Base-by-base conservation (phyloP, 2,329 filamentous ascomycete genomes). In the Fusarium oligoseptatum region DNA sequence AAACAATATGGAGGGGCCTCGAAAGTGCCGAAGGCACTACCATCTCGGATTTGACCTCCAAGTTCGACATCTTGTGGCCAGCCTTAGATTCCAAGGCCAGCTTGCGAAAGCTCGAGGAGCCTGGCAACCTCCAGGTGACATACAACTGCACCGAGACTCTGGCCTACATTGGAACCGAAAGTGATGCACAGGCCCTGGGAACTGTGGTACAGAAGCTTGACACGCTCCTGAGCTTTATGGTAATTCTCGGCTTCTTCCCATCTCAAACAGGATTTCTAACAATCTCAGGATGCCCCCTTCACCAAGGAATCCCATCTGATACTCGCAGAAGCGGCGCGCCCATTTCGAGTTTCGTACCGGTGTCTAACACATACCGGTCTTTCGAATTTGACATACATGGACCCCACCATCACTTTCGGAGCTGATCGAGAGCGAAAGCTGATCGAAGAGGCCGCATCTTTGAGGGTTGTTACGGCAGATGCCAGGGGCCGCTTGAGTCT, bases 291-390 rank as follows among this genome's bases (percentile, higher is more conserved):
- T 60, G 39, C 61, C 12, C 64, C 61, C 7, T 48, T 32, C 9
- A 12, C 55, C 12, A 43, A 64, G 22, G 43, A 55, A n/a, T 58
- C 76, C 1, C 80, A 83, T 24, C 24, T 81, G 9, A 58, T 81
- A 41, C 74, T 78, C 34, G 64, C 75, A 1, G 74, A 77, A 60
- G 69, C 48, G 11, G 8, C 20, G 4, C 60, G 32, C 1, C 14
- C 68, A 1, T 58, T 64, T 9, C 68, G 41, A 20, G 37, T 81
- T 17, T 72, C 64, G 15, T 82, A 76, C 20, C 74, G 55, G 45
- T 81, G 73, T 68, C 66, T 82, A 8, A 76, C 78, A 7, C 79
- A 82, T 32, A 48, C 80, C 10, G 77, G 78, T 3, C 67, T 81
- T 2, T 74, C 76, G 11, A 69, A 36, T 6, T 57, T 76, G 6